Evolutionary conservation across 306 rosid species (phyloP).

Genomic region (cucumber (Cucumis sativus)): Cucumber_9930_V3 NC_026658.2:8814501-8815000

Average conservation of each 20-base stretch:
- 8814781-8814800: no score
- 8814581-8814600: background rate
- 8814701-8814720: background rate
- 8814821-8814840: no score
- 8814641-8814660: background rate
- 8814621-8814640: background rate
- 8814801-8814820: no score
- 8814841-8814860: no score
- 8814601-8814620: background rate
- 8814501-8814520: background rate
- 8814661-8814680: background rate
- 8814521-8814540: background rate
- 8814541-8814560: background rate
- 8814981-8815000: no score
- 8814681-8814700: background rate
- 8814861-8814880: no score
- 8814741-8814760: background rate
- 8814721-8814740: background rate
- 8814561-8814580: background rate
- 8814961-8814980: no score
- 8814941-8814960: no score
- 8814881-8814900: no score
- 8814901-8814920: no score
- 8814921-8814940: no score
- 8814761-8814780: background rate